Evolutionary conservation across 176 grass and related monocot species (phyloP), one percentile per base, ranked within the genome.

Genomic region (Carex kokanica): DNA sequence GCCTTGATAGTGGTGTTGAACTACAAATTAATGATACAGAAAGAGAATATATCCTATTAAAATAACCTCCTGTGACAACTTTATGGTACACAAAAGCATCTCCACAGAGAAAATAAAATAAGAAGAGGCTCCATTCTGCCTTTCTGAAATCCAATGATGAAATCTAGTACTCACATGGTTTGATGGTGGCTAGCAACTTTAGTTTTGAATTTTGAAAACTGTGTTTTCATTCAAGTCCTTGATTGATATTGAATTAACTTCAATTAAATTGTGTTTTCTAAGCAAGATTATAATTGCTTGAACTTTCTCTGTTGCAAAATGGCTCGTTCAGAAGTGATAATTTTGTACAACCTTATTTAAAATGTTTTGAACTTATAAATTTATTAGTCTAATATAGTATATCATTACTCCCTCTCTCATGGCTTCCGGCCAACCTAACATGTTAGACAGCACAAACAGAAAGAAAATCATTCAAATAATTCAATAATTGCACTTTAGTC

Each of bases 11-110:
- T 80, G 78, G 56, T 41, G 55, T 61, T 62, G 36, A 80, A 55
- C 56, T 54, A 77, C 47, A 54, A 55, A 81, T 54, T 81, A 61
- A 81, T 61, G 34, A 63, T 81, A 13, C 55, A 40, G 24, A 57
- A 78, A 56, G 52, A 80, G 34, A 80, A 60, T 27, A 81, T 56
- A 18, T 54, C 49, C 49, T 31, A 78, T 7, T 8, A 78, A 78
- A 77, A 55, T 78, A 54, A 55, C 25, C 14, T 24, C 73, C 24
- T 32, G 51, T 32, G 7, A 15, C 10, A 78, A 78, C 73, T 56
- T 75, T 53, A 29, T 53, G 47, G 72, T 54, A 74, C 72, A 75
- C 25, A 78, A 78, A 78, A 78, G 51, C 47, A 78, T 78, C 73
- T 32, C 47, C 73, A 56, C 1, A 11, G n/a, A 55, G 25, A 24